These are phyloP conservation scores for Suillus fuscotomentosus DNA, from an alignment of 768 basidiomycete species.

Conservation along the genomic window DNA sequence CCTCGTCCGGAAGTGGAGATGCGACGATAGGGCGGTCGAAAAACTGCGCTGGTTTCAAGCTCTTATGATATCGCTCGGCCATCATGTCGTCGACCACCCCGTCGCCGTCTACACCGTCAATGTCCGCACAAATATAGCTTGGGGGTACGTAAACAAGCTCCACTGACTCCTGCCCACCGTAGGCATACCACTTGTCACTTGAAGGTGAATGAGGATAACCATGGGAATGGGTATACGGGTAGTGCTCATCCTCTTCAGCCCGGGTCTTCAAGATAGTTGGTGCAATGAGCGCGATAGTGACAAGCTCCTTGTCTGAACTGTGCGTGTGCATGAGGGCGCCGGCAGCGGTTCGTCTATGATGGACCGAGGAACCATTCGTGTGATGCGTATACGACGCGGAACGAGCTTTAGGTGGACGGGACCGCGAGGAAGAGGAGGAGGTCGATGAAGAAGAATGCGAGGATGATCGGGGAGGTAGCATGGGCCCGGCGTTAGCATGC, in stretches of 20 bases:
- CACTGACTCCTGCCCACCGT: conserved; percentile 44
- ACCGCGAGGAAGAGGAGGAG: conserved; percentile 21
- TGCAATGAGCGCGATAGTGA: conserved; percentile 72
- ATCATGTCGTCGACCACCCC: conserved; percentile 19
- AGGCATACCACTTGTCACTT: conserved; percentile 14
- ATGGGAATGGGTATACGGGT: conserved; percentile 13
- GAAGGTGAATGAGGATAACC: conserved; percentile 11
- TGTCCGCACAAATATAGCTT: conserved; percentile 27
- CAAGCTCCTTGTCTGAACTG: conserved; percentile 46
- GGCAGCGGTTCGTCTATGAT: conserved; percentile 36
- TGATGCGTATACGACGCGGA: conserved; percentile 26
- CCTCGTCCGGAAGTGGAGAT: conserved; percentile 7
- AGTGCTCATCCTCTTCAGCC: conserved; percentile 40
- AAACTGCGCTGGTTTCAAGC: conserved; percentile 13
- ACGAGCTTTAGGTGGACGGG: conserved; percentile 29
- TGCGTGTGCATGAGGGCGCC: conserved; percentile 37
- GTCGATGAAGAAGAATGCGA: conserved; percentile 35
- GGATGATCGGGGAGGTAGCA: conserved; percentile 35
- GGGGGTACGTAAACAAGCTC: conserved; percentile 73
- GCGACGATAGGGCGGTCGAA: conserved; percentile 13
- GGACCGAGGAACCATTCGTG: conserved; percentile 14
- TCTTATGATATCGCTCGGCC: conserved; percentile 18
- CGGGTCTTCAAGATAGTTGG: conserved; percentile 87
- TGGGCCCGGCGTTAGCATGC: conserved; percentile 21
- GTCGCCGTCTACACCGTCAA: conserved; percentile 13